phyloP scores from a whole-genome alignment of 495 filamentous ascomycete genomes.

The Gamarada debralockiae region DNA sequence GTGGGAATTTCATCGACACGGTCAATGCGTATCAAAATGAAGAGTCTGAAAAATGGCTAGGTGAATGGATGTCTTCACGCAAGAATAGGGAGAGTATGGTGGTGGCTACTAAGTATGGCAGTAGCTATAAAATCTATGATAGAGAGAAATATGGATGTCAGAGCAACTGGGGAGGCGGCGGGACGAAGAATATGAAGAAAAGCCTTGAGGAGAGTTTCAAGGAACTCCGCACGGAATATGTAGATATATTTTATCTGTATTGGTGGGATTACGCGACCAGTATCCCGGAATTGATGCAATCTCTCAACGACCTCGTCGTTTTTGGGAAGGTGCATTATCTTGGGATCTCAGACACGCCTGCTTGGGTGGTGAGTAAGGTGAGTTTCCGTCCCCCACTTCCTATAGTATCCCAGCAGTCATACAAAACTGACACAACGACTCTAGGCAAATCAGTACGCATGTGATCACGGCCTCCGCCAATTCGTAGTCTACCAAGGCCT shows the following conservation, averaged over 20 bases:
- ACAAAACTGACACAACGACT: too few relatives aligned
- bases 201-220: slow-evolving; percentile 49
- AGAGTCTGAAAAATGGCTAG: slow-evolving; percentile 60
- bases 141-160: slow-evolving; percentile 40
- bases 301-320: slow-evolving; percentile 53
- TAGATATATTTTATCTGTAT: slow-evolving; percentile 60
- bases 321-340: slow-evolving; percentile 66
- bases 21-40: slow-evolving; percentile 60
- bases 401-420: too few relatives aligned
- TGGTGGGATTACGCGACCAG: slow-evolving; percentile 49
- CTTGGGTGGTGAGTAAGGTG: slow-evolving; percentile 64
- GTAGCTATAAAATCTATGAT: slow-evolving; percentile 31
- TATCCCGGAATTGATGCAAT: slow-evolving; percentile 66
- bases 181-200: slow-evolving; percentile 46
- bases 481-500: slow-evolving; percentile 65
- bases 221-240: slow-evolving; percentile 60
- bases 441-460: slow-evolving; percentile 65
- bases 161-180: slow-evolving; percentile 23
- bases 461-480: slow-evolving; percentile 54
- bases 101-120: slow-evolving; percentile 62
- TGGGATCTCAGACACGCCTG: slow-evolving; percentile 61
- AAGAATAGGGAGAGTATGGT: slow-evolving; percentile 55
- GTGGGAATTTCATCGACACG: slow-evolving; percentile 73
- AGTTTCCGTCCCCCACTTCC: too few relatives aligned
- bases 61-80: slow-evolving; percentile 57